Percentiles rank a stretch among this genome's conserved stretches.
phyloP scores from a whole-genome alignment of 257 asterid species.

The Solanum pinnatisectum region DNA sequence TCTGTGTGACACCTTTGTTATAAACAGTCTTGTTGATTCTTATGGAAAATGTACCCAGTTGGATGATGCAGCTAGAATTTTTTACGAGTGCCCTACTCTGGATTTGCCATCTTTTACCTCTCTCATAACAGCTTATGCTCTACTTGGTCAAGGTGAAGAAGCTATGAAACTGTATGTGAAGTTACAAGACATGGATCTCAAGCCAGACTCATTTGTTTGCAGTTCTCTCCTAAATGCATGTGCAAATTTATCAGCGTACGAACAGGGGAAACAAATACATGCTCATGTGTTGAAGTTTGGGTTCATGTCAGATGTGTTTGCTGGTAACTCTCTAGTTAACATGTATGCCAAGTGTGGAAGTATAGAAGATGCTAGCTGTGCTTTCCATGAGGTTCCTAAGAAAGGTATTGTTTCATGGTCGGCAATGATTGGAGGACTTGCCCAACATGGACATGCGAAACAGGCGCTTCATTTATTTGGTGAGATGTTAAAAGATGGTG shows the following conservation, averaged over 20 bases:
- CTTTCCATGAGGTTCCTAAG: background rate
- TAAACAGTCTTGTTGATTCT: background rate
- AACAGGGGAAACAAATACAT: background rate
- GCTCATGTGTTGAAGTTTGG: background rate
- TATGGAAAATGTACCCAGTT: background rate
- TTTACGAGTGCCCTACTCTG: background rate
- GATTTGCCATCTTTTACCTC: conserved; percentile 2
- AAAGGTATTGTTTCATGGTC: background rate
- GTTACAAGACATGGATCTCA: background rate
- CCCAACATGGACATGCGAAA: background rate
- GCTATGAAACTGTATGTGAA: background rate
- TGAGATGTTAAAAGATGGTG: background rate
- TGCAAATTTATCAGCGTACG: background rate
- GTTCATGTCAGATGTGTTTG: background rate
- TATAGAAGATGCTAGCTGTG: background rate
- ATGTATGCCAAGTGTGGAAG: background rate
- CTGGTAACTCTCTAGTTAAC: background rate
- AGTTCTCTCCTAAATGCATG: background rate
- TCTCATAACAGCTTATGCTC: background rate
- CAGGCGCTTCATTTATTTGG: background rate
- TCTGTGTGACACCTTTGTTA: background rate
- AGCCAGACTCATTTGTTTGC: background rate
- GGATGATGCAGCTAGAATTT: background rate
- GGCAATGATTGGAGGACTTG: background rate
- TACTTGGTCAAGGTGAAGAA: background rate